phyloP scores from a whole-genome alignment of 352 stramenopile species.

The Elongisporangium undulatum region DNA sequence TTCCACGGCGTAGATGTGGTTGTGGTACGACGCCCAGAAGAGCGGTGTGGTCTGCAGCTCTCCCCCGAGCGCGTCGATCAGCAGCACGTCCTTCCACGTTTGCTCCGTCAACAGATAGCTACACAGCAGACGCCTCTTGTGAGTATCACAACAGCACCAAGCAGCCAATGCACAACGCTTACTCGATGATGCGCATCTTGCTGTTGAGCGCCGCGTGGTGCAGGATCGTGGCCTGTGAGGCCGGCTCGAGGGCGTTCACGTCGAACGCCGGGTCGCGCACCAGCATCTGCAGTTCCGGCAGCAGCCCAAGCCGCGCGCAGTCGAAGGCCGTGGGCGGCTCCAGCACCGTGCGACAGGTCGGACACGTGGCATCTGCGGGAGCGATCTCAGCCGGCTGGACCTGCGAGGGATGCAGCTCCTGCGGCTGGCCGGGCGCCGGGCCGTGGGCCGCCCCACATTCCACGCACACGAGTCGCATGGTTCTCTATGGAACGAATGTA shows the following conservation, averaged over 20 bases:
- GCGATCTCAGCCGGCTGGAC: not conserved
- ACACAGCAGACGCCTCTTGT: slow-evolving; percentile 4
- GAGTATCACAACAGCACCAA: not conserved
- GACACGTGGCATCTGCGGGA: slow-evolving; percentile 16
- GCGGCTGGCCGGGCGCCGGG: not conserved
- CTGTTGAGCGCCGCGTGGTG: slow-evolving; percentile 76
- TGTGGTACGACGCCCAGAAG: slow-evolving; percentile 69
- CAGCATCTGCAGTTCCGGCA: slow-evolving; percentile 41
- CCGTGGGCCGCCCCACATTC: slow-evolving; percentile 17
- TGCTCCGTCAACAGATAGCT: slow-evolving; percentile 52
- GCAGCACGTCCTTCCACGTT: slow-evolving; percentile 19
- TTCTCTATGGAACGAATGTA: not conserved
- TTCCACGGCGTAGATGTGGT: slow-evolving; percentile 80
- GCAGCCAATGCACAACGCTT: slow-evolving; percentile 4
- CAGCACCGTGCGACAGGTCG: slow-evolving; percentile 33
- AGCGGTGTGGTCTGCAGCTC: slow-evolving; percentile 63
- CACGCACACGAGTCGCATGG: slow-evolving; percentile 28
- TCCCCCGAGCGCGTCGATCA: slow-evolving; percentile 49
- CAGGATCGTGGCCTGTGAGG: slow-evolving; percentile 60
- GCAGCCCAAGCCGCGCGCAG: slow-evolving; percentile 55
- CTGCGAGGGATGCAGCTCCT: not conserved
- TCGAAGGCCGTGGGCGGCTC: slow-evolving; percentile 42
- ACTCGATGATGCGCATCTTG: slow-evolving; percentile 78
- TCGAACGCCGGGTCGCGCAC: slow-evolving; percentile 45
- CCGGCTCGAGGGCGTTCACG: slow-evolving; percentile 44